Base-by-base conservation (phyloP, 2,329 filamentous ascomycete species). In the Beauveria medogensis region DNA sequence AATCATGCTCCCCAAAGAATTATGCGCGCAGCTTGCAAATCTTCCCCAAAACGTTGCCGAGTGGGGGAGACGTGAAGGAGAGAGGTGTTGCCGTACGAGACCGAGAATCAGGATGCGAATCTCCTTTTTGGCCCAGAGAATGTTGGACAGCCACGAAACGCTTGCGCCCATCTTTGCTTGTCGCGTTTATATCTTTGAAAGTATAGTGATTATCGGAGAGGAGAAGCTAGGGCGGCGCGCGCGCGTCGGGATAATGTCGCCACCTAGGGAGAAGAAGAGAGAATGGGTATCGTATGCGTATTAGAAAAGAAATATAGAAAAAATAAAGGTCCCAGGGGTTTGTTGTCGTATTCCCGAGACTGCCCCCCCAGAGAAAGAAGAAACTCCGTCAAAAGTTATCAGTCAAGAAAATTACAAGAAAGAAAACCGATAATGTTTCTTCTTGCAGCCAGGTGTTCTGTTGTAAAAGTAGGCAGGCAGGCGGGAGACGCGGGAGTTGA, bases 91-190 rank as follows among this genome's bases (percentile, higher is more conserved):
- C 66, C 87, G 68, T 88, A 97, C 92, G 77, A 97, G 84, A 70
- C 92, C 92, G 63, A 97, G 78, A 67, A 97, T 97, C 74, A 99
- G 77, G 77, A 99, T 99, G 69, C 94, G 82, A 66, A 97, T 97
- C 79, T 99, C 94, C 80, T 97, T 99, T 82, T 97, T 97, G 47
- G 90, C 80, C 87, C 89, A 97, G 64, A 96, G 69, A 64, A 95
- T 78, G 75, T 78, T 77, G 58, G 88, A 90, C 69, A 91, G 79
- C 84, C 85, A 87, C 73, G 85, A 88, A 73, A 87, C 78, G 69
- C 81, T 80, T 66, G 82, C 79, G 69, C 85, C 85, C 85, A 88
- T 88, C 62, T 75, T 83, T 75, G 63, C 24, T 10, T 43, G 51
- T 47, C 62, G 63, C 55, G 55, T 54, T 63, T 37, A 16, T 60